Conservation (phyloP, 2,329 filamentous ascomycete species). For the Orbilia oligospora region DNA sequence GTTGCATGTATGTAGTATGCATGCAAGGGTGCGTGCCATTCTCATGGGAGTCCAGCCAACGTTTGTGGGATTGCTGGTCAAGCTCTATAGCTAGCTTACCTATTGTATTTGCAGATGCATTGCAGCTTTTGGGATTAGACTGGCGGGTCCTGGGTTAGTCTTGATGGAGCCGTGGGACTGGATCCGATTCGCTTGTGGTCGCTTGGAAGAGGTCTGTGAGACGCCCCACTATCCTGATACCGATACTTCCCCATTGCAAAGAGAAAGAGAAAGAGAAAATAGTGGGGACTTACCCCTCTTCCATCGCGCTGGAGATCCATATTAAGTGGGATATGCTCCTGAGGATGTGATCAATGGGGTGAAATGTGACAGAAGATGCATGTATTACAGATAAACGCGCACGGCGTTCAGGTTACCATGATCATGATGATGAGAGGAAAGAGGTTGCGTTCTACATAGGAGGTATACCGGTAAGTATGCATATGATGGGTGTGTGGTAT, state of each 20-base stretch:
- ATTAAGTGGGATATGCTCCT: background rate
- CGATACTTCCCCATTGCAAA: no score
- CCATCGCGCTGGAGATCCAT: conserved; percentile 21
- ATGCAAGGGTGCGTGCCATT: conserved; percentile 14
- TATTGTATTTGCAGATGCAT: no score
- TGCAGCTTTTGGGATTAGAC: conserved; percentile 49
- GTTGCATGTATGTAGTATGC: background rate
- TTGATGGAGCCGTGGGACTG: conserved; percentile 50
- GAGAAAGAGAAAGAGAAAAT: background rate
- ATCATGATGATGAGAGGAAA: background rate
- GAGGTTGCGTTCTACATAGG: background rate
- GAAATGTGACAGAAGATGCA: background rate
- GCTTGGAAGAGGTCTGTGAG: conserved; percentile 1
- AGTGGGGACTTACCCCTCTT: conserved; percentile 35
- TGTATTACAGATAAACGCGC: no score
- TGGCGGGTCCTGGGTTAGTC: conserved; percentile 43
- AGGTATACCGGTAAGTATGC: background rate
- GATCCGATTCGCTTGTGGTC: conserved; percentile 57
- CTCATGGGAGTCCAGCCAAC: conserved; percentile 10
- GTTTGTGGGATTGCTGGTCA: background rate
- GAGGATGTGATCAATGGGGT: no score
- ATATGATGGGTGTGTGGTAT: no score
- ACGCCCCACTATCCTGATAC: conserved; percentile 10
- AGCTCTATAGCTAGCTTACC: conserved; percentile 1
- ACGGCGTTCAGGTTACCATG: no score